A percentile compares a stretch with the other conserved stretches of the same genome.
phyloP scores from a whole-genome alignment of 768 basidiomycete species.

The Hortiboletus campestris region DNA sequence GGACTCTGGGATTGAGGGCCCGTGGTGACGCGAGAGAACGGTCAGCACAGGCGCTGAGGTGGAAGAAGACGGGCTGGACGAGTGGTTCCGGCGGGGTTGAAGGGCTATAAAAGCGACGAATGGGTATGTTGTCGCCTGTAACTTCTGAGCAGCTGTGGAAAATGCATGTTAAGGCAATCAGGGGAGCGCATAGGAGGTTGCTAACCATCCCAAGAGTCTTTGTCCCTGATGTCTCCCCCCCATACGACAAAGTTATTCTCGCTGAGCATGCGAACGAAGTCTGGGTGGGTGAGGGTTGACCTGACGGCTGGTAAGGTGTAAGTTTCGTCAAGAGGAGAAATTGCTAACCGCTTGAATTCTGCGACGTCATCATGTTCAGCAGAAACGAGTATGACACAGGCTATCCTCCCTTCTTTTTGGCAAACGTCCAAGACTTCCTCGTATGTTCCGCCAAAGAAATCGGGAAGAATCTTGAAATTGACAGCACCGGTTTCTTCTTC shows the following conservation, averaged over 20 bases:
- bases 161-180: background rate
- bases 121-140: conserved; percentile 89
- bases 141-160: conserved; percentile 55
- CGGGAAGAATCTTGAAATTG: conserved; percentile 65
- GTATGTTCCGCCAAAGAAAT: conserved; percentile 79
- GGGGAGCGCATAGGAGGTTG: background rate
- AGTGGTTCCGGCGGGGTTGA: conserved; percentile 60
- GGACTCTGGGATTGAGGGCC: conserved; percentile 48
- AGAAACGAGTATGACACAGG: conserved; percentile 80
- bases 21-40: conserved; percentile 84
- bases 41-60: conserved; percentile 56
- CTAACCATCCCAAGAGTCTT: conserved; percentile 76
- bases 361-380: conserved; percentile 88
- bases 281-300: conserved; percentile 70
- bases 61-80: conserved; percentile 33
- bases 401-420: conserved; percentile 69
- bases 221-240: conserved; percentile 87
- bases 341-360: conserved; percentile 75
- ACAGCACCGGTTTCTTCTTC: conserved; percentile 85
- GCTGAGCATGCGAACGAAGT: conserved; percentile 63
- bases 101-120: conserved; percentile 90
- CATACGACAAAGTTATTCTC: conserved; percentile 81
- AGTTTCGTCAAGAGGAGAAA: background rate
- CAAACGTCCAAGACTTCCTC: conserved; percentile 73
- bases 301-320: conserved; percentile 34